Evolutionary conservation across 2,329 filamentous ascomycete species (phyloP), one percentile per base, ranked within the genome.

Genomic region (Phyllosticta ampelicida): DNA sequence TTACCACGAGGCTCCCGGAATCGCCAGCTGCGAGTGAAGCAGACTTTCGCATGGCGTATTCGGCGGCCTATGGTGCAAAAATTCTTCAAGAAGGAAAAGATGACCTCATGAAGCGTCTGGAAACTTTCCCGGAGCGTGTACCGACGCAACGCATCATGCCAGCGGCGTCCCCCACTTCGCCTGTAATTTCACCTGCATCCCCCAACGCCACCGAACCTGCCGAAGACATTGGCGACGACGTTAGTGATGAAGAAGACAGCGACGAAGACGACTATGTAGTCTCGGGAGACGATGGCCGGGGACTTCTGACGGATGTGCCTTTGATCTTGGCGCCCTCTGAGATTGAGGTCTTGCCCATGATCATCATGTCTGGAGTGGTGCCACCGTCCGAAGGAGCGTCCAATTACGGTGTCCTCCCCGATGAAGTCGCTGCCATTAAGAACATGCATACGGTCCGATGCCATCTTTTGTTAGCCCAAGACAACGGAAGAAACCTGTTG

Each of bases 331-430:
- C 95, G 50, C 92, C 92, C 0, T 91, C 90, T 58, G 92, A 97
- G 72, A 96, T 96, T 56, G 92, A 97, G 72, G 91, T 94, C 5
- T 76, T 97, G 56, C 92, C 95, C 58, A 96, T 96, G 91, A 95
- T 96, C 60, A 86, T 97, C 66, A 96, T 96, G 76, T 91, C 89
- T 13, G 95, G 91, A 62, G 95, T 97, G 56, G 84, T 96, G 20
- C 89, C 95, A 65, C 85, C 84, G n/a, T 79, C 83, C 60, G 88
- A 87, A 60, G 86, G 87, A 10, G 68, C 62, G 83, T 80, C 80
- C 11, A 86, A 86, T 11, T 69, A 73, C 56, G 68, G 72, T 52
- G 64, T 67, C 11, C 71, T 71, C 36, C 66, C 68, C 18, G 87
- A 76, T 9, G 77, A 82, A 55, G 76, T 77, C 48, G 79, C 77